phyloP scores from a whole-genome alignment of 2,329 filamentous ascomycete species.

The Monosporascus cannonballus region DNA sequence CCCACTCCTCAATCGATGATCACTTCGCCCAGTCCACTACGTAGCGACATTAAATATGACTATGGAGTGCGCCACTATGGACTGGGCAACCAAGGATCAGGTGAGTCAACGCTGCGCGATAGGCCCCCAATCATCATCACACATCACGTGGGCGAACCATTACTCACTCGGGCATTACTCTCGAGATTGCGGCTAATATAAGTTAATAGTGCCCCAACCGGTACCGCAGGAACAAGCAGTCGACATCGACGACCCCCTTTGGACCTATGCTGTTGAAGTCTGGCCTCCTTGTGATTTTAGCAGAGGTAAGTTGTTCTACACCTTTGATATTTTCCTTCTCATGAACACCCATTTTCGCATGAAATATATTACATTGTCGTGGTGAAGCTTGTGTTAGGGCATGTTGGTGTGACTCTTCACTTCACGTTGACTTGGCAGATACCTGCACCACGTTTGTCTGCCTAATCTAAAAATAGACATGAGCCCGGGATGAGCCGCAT shows the following conservation, averaged over 20 bases:
- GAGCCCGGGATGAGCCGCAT: background rate
- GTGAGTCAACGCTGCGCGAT: background rate
- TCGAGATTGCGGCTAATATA: background rate
- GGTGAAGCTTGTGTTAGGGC: background rate
- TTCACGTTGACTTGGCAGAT: background rate
- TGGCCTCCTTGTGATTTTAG: slow-evolving; percentile 13
- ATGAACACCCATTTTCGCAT: slow-evolving; percentile 1
- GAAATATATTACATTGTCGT: background rate
- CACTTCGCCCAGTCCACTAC: too few species aligned
- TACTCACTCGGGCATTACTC: background rate
- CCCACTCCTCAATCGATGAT: too few species aligned
- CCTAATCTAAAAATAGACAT: background rate
- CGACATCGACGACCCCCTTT: slow-evolving; percentile 5
- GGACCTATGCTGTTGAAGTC: slow-evolving; percentile 23
- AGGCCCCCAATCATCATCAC: background rate
- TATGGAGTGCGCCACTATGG: background rate
- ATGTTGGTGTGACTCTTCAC: background rate
- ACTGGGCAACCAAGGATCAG: background rate
- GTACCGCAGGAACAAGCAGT: background rate
- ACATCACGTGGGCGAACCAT: background rate
- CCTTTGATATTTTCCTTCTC: background rate
- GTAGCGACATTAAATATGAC: background rate
- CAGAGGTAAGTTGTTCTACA: slow-evolving; percentile 11
- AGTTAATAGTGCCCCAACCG: background rate
- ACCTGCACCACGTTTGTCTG: background rate